phyloP scores from a whole-genome alignment of 1,284 basidiomycete species.

The Rhodotorula sp. region DNA sequence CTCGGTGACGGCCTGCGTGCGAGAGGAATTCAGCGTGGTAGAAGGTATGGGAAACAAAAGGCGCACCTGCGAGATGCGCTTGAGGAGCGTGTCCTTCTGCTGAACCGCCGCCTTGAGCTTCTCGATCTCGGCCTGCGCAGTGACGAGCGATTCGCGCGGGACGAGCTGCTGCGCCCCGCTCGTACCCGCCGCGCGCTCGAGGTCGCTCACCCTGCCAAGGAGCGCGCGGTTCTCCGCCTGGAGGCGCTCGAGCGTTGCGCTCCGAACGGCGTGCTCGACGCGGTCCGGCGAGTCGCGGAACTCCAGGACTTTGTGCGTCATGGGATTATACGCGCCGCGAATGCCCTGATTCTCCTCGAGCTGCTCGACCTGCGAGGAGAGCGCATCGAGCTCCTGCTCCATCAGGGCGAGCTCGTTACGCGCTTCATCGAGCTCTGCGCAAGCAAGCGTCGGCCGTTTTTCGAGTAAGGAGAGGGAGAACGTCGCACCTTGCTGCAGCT shows the following conservation, averaged over 20 bases:
- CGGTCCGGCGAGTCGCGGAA: slow-evolving; percentile 73
- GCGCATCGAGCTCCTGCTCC: slow-evolving; percentile 61
- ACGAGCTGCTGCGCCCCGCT: slow-evolving; percentile 52
- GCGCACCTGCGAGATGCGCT: slow-evolving; percentile 56
- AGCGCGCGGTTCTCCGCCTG: slow-evolving; percentile 74
- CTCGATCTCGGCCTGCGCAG: slow-evolving; percentile 63
- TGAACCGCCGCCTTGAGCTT: slow-evolving; percentile 59
- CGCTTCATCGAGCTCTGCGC: slow-evolving; percentile 43
- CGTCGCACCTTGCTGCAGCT: slow-evolving; percentile 37
- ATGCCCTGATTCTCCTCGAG: slow-evolving; percentile 68
- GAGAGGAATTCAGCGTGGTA: not conserved
- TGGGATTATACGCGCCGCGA: slow-evolving; percentile 72
- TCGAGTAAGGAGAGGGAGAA: not conserved
- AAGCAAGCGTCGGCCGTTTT: not conserved
- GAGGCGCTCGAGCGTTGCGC: slow-evolving; percentile 67
- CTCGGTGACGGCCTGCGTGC: slow-evolving; percentile 60
- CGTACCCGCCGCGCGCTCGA: slow-evolving; percentile 29
- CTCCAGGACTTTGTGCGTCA: slow-evolving; percentile 67
- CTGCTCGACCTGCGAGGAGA: slow-evolving; percentile 73
- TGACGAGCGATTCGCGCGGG: slow-evolving; percentile 61
- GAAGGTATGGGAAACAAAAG: slow-evolving; percentile 3
- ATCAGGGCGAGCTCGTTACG: slow-evolving; percentile 48
- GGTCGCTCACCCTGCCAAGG: slow-evolving; percentile 50
- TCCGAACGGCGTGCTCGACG: slow-evolving; percentile 68
- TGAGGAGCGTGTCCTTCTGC: slow-evolving; percentile 70